Evolutionary conservation across 805 yeast genomes (phyloP).

Genomic region (Candida anglica): DNA sequence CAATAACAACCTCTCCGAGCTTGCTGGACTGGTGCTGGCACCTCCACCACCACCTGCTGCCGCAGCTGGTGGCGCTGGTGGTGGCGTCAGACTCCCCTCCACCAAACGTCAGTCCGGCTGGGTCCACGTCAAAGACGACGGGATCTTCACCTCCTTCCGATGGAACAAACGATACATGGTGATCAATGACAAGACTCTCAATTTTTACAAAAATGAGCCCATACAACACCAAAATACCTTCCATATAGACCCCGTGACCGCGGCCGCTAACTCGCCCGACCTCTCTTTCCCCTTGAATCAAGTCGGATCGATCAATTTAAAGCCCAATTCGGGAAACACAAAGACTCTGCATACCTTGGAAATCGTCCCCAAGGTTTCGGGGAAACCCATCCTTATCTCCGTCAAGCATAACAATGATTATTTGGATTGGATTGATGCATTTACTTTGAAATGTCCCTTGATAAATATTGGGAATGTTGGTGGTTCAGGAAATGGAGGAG

Average conservation of each 20-base stretch:
- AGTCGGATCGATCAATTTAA: slow-evolving; percentile 48
- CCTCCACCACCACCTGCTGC: background rate
- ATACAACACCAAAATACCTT: slow-evolving; percentile 8
- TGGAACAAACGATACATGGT: slow-evolving; percentile 91
- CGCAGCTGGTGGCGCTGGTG: background rate
- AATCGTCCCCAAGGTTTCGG: slow-evolving; percentile 50
- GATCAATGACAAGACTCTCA: slow-evolving; percentile 68
- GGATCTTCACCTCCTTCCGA: slow-evolving; percentile 71
- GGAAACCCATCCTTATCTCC: slow-evolving; percentile 66
- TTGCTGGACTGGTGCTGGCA: too few species aligned
- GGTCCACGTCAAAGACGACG: slow-evolving; percentile 92
- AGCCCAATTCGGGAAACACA: slow-evolving; percentile 45
- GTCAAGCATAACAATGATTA: slow-evolving; percentile 77
- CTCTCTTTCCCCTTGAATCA: slow-evolving; percentile 35
- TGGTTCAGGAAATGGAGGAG: slow-evolving; percentile 8
- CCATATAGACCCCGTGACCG: slow-evolving; percentile 34
- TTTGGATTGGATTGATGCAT: slow-evolving; percentile 87
- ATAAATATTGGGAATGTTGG: slow-evolving; percentile 33
- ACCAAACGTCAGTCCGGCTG: slow-evolving; percentile 60
- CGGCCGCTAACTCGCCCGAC: slow-evolving; percentile 20
- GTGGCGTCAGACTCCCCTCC: slow-evolving; percentile 10
- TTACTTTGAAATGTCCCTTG: slow-evolving; percentile 71
- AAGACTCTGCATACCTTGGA: slow-evolving; percentile 65
- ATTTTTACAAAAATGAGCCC: slow-evolving; percentile 68
- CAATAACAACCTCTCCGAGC: background rate